Evolutionary conservation across 2,329 filamentous ascomycete species (phyloP), one percentile per base, ranked within the genome.

Genomic region (Thielaviopsis ethacetica): DNA sequence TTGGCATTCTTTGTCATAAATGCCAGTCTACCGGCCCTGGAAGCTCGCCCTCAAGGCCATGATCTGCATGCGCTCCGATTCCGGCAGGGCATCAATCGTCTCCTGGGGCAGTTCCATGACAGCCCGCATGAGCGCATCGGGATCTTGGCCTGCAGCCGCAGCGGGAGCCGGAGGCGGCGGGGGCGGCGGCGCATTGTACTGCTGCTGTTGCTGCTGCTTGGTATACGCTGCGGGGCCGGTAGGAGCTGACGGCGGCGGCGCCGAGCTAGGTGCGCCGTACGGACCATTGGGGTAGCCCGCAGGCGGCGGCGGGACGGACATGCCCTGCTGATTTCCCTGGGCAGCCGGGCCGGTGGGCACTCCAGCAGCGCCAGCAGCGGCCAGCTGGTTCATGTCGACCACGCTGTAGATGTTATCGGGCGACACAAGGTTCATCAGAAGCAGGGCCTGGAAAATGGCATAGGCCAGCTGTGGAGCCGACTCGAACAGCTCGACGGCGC

Each of bases 381-480:
- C 65, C 3, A 72, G 68, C 12, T 69, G 71, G 30, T 68, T 69
- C 4, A 75, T 72, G 67, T 94, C 87, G 57, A 96, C 79, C 30
- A 97, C 88, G 4, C 86, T 84, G 63, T 85, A 81, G 58, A 97
- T 83, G 2, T 90, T 84, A 65, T 84, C 84, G 15, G 88, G 86
- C 60, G 93, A 91, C 59, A 97, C 89, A 10, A 97, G 82, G 53
- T 90, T 89, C 81, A 97, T 93, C 44, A 96, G 81, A 1, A 97
- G 81, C 10, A 97, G 79, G 24, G 91, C 87, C 72, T 97, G 91
- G 73, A 97, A 97, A 64, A 97, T 86, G 60, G 93, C 93, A 67
- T 95, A 97, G 4, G 88, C 83, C 52, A 98, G 82, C 72, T 98
- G 93, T 0, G 93, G 93, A 1, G 91, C 90, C 73, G 91, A 86